phyloP scores from a whole-genome alignment of 441 rosid genomes.

The Jatropha multifida region DNA sequence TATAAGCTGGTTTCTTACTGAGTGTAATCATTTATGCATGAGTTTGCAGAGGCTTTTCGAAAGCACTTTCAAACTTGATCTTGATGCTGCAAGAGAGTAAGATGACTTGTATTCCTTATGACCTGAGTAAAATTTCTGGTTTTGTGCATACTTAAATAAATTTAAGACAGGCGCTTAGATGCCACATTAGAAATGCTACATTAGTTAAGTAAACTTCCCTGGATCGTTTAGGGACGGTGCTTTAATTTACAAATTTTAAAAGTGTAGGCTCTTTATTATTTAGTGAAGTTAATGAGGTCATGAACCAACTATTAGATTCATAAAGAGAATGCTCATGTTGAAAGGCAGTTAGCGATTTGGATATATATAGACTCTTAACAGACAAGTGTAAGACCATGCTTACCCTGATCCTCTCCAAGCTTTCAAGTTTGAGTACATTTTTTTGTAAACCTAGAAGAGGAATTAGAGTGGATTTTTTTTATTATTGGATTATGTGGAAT shows the following conservation, averaged over 20 bases:
- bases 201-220: neutral
- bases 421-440: neutral
- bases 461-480: too few relatives aligned
- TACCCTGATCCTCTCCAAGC: neutral
- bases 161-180: neutral
- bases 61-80: constrained; percentile 83
- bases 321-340: constrained; percentile 6
- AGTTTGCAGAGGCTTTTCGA: constrained; percentile 81
- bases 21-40: constrained; percentile 18
- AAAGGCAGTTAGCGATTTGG: neutral
- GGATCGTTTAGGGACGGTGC: constrained; percentile 7
- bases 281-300: constrained; percentile 7
- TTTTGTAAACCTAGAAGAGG: neutral
- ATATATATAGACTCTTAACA: neutral
- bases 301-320: constrained; percentile 5
- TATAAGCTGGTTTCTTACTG: constrained; percentile 8
- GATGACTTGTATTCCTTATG: constrained; percentile 27
- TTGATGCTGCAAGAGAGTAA: constrained; percentile 89
- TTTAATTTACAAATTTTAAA: constrained; percentile 6
- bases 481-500: too few relatives aligned
- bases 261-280: neutral
- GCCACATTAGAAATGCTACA: neutral
- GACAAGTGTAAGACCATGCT: neutral
- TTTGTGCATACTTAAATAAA: constrained; percentile 3
- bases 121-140: constrained; percentile 8